Evolutionary conservation across 179 eudicot genomes (phyloP).

Genomic region (Spergularia azorica): DNA sequence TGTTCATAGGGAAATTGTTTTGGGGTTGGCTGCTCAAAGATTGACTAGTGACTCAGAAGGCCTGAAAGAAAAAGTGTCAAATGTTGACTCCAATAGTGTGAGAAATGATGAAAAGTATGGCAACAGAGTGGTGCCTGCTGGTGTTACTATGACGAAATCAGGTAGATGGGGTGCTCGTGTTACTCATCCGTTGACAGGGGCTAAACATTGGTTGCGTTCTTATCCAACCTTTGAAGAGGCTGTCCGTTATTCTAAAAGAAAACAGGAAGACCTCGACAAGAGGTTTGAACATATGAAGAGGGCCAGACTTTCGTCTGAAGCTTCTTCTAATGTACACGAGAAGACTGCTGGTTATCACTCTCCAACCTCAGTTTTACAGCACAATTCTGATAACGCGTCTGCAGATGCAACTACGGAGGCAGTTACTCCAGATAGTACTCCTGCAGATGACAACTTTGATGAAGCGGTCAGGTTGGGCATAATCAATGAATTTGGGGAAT

Average conservation of each 20-base stretch:
- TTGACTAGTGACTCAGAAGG: neutral
- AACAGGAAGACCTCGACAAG: constrained; percentile 17
- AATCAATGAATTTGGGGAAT: constrained; percentile 6
- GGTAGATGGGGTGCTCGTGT: constrained; percentile 38
- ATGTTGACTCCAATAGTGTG: constrained; percentile 5
- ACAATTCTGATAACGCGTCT: neutral
- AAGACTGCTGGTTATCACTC: constrained; percentile 13
- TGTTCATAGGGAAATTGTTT: constrained; percentile 22
- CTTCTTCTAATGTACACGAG: neutral
- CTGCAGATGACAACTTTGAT: neutral
- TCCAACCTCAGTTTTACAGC: constrained; percentile 28
- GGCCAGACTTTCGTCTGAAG: constrained; percentile 5
- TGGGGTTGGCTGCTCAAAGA: constrained; percentile 24
- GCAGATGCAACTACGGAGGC: neutral
- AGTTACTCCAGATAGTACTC: neutral
- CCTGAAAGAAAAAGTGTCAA: constrained; percentile 2
- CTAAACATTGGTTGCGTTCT: constrained; percentile 24
- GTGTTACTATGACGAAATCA: constrained; percentile 26
- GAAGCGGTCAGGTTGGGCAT: constrained; percentile 15
- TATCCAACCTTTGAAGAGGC: constrained; percentile 33
- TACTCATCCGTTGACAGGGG: constrained; percentile 19
- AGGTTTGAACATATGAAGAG: neutral
- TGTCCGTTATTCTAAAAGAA: constrained; percentile 12
- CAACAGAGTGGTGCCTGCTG: constrained; percentile 23
- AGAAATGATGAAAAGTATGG: neutral